phyloP scores from a whole-genome alignment of 805 yeast genomes.

The Candida yuanshanica region DNA sequence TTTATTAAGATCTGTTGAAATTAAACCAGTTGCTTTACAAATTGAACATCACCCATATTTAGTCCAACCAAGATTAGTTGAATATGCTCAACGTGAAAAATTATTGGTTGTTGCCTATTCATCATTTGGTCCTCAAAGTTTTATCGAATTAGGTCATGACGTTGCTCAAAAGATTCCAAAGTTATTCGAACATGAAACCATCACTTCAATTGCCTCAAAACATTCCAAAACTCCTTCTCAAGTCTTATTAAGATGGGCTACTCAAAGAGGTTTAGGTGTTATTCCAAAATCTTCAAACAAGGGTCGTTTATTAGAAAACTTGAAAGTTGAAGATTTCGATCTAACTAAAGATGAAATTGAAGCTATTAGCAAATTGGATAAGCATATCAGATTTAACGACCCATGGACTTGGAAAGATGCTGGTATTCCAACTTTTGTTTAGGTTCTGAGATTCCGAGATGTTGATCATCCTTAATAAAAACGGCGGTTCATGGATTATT shows the following conservation, averaged over 20 bases:
- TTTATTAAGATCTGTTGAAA: slow-evolving; percentile 58
- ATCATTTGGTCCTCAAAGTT: slow-evolving; percentile 81
- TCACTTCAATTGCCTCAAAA: slow-evolving; percentile 49
- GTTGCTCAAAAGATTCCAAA: slow-evolving; percentile 47
- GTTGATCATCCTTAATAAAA: neutral
- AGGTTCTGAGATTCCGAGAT: neutral
- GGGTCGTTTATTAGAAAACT: slow-evolving; percentile 57
- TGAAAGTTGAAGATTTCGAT: slow-evolving; percentile 50
- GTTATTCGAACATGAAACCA: slow-evolving; percentile 51
- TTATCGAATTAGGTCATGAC: slow-evolving; percentile 55
- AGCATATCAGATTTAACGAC: slow-evolving; percentile 75
- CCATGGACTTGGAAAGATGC: slow-evolving; percentile 39
- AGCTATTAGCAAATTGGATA: slow-evolving; percentile 55
- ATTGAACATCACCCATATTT: slow-evolving; percentile 91
- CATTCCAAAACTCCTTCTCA: slow-evolving; percentile 58
- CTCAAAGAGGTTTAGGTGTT: slow-evolving; percentile 69
- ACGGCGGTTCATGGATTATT: too few relatives aligned
- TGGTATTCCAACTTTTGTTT: slow-evolving; percentile 24
- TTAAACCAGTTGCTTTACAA: slow-evolving; percentile 76
- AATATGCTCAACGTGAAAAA: slow-evolving; percentile 50
- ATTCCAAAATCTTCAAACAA: slow-evolving; percentile 77
- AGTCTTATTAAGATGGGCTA: slow-evolving; percentile 77
- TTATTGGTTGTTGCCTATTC: slow-evolving; percentile 76
- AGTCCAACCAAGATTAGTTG: slow-evolving; percentile 61
- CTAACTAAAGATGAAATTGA: slow-evolving; percentile 48